phyloP scores from a whole-genome alignment of 495 filamentous ascomycete species.

The Penicillium pulvis region DNA sequence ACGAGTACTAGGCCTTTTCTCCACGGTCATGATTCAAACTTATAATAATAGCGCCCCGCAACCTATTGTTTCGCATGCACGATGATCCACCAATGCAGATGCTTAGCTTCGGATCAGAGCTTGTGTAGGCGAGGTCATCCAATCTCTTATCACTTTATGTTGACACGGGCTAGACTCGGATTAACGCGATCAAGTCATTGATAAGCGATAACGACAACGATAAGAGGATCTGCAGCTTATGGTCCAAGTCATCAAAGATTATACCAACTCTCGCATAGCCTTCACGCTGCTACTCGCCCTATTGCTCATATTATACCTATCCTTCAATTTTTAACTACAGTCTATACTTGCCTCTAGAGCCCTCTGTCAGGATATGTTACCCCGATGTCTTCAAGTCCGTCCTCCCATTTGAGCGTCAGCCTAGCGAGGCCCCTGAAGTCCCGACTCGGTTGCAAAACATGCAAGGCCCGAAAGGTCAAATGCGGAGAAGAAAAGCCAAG shows the following conservation, averaged over 20 bases:
- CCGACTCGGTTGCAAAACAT: conserved; percentile 42
- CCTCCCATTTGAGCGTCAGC: background rate
- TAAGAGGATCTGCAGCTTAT: background rate
- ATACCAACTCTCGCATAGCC: background rate
- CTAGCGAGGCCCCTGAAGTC: conserved; percentile 23
- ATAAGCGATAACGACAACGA: background rate
- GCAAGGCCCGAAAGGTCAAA: conserved; percentile 56
- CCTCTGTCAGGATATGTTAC: background rate
- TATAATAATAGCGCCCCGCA: too few species aligned
- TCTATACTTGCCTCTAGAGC: background rate
- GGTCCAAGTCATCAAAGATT: background rate
- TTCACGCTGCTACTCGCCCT: background rate
- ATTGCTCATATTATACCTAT: background rate
- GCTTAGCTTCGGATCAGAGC: too few species aligned
- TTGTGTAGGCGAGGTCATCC: too few species aligned
- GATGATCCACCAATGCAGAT: too few species aligned
- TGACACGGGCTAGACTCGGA: background rate
- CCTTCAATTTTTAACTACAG: too few species aligned
- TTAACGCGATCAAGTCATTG: too few species aligned
- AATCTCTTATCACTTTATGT: too few species aligned
- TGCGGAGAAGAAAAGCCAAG: conserved; percentile 58
- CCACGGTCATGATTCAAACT: too few species aligned
- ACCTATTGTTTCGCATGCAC: too few species aligned
- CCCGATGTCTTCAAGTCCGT: background rate
- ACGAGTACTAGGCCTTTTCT: background rate